Conservation (phyloP, 2,329 filamentous ascomycete species). For the Penicillium expansum region DNA sequence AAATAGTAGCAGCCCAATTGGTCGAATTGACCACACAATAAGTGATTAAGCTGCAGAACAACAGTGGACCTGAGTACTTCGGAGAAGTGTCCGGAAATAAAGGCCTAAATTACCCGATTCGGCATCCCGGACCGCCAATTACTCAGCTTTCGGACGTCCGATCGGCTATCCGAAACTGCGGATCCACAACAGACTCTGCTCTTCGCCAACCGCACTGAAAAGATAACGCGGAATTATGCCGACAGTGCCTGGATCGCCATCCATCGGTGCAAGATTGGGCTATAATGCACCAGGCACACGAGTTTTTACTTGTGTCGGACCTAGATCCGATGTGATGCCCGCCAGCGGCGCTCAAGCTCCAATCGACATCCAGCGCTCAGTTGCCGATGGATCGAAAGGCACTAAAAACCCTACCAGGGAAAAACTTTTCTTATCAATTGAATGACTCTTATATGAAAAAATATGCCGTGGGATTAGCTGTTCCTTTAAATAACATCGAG, state of each 20-base stretch:
- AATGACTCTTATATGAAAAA: constrained; percentile 9
- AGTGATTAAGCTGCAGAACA: background rate
- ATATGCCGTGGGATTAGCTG: background rate
- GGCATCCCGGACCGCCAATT: constrained; percentile 1
- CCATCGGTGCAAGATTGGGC: constrained; percentile 13
- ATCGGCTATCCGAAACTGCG: constrained; percentile 22
- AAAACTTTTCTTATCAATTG: constrained; percentile 8
- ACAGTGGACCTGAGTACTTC: background rate
- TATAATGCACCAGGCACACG: background rate
- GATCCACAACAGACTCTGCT: constrained; percentile 12
- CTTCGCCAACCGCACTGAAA: constrained; percentile 11
- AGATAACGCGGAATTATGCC: constrained; percentile 19
- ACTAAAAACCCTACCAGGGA: constrained; percentile 8
- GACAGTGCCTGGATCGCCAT: constrained; percentile 6
- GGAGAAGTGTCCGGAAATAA: background rate
- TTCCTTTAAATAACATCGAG: constrained; percentile 1
- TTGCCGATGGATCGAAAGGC: constrained; percentile 17
- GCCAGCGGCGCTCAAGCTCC: constrained; percentile 16
- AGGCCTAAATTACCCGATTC: background rate
- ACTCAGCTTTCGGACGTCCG: constrained; percentile 16
- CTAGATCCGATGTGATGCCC: constrained; percentile 15
- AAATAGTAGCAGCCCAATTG: background rate
- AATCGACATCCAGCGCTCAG: constrained; percentile 14
- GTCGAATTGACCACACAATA: background rate
- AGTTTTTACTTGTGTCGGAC: constrained; percentile 17